Base-by-base conservation (phyloP, 2,329 filamentous ascomycete species). In the Fusarium tuaranense region DNA sequence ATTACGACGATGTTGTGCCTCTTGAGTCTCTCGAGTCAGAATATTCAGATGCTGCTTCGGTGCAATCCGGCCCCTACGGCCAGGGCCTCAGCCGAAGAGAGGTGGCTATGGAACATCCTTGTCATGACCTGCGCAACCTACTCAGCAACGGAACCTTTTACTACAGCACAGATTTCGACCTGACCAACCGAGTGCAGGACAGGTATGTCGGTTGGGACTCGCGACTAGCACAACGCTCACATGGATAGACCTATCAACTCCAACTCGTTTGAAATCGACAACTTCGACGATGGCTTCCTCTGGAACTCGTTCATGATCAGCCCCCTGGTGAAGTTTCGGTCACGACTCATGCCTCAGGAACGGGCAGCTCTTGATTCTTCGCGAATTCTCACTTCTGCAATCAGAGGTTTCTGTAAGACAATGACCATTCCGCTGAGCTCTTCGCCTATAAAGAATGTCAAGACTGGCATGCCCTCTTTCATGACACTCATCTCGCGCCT, bases 261-360 rank as follows among this genome's bases (percentile, higher is more conserved):
- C 22, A 89, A 92, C 53, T 92, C 93, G 1, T 95, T 98, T 73
- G 94, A 97, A 72, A 95, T 98, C 70, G 95, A 98, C 81, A 97
- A 94, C 79, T 92, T 98, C 71, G 95, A 99, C 82, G 93, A 95
- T 79, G 93, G 94, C 1, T 98, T 98, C 81, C 85, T 99, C 20
- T 99, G 97, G 97, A 99, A 99, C 81, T 97, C 95, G 5, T 98
- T 97, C 84, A 98, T 99, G 95, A 98, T 99, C 78, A 92, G 93
- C 74, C 95, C 97, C 7, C 87, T 99, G 64, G 92, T 98, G 34
- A 90, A 95, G 81, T 98, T 99, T 81, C 92, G 97, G 51, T 95
- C 93, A 34, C 90, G 94, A 20, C 88, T 99, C 57, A 89, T 94
- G 70, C 89, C 90, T 7, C 88, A 90, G 64, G 95, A 98, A 77